phyloP scores from a whole-genome alignment of 345 rosid genomes.

The Tarenaya hassleriana region DNA sequence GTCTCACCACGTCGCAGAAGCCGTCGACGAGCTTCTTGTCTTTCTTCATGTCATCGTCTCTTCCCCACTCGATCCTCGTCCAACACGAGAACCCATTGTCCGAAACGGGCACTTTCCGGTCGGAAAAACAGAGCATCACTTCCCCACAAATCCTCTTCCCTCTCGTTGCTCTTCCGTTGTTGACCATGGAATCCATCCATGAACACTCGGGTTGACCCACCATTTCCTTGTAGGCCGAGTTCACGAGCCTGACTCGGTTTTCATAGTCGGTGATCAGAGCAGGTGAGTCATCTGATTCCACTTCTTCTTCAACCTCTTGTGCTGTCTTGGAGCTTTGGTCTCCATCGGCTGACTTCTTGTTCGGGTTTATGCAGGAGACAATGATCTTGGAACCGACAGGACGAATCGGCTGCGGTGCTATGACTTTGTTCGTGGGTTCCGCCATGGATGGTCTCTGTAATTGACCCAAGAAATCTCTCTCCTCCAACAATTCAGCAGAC shows the following conservation, averaged over 20 bases:
- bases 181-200: slow-evolving; percentile 76
- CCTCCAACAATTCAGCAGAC: slow-evolving; percentile 34
- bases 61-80: slow-evolving; percentile 86
- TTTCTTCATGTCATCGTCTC: too few relatives aligned
- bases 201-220: slow-evolving; percentile 94
- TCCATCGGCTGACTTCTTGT: neutral
- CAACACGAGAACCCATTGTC: slow-evolving; percentile 74
- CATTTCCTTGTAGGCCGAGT: slow-evolving; percentile 90
- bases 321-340: slow-evolving; percentile 31
- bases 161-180: too few relatives aligned
- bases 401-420: slow-evolving; percentile 66
- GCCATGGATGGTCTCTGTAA: slow-evolving; percentile 42
- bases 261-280: slow-evolving; percentile 68
- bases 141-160: slow-evolving; percentile 76
- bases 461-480: slow-evolving; percentile 36
- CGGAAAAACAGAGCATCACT: slow-evolving; percentile 50
- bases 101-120: slow-evolving; percentile 31
- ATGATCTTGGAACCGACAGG: slow-evolving; percentile 73
- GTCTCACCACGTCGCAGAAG: slow-evolving; percentile 61
- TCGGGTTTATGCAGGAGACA: slow-evolving; percentile 47
- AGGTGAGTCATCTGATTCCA: slow-evolving; percentile 64
- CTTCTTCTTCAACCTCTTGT: slow-evolving; percentile 77
- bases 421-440: slow-evolving; percentile 31
- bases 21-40: slow-evolving; percentile 43
- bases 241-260: slow-evolving; percentile 70